Conservation (phyloP, 768 basidiomycete species). For the Mycena maculata region DNA sequence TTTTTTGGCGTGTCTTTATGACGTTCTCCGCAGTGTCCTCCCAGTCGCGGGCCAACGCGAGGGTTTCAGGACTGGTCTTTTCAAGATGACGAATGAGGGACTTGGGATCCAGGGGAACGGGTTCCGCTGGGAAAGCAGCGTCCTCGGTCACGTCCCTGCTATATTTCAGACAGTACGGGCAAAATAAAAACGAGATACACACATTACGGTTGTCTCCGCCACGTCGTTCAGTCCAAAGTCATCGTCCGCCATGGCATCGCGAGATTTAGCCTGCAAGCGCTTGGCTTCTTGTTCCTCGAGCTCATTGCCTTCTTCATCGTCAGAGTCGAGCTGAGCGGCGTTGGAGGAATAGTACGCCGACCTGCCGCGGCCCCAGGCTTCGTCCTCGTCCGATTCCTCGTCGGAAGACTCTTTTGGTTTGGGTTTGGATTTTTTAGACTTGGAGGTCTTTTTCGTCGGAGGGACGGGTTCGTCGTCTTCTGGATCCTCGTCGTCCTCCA, state of each 20-base stretch:
- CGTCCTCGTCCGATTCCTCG: constrained; percentile 59
- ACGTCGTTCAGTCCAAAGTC: constrained; percentile 87
- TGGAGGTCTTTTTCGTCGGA: constrained; percentile 31
- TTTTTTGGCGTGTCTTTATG: constrained; percentile 61
- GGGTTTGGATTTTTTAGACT: constrained; percentile 39
- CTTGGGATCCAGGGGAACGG: constrained; percentile 67
- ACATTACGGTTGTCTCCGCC: constrained; percentile 46
- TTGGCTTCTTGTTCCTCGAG: constrained; percentile 90
- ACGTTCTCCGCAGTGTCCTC: constrained; percentile 72
- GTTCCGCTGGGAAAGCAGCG: constrained; percentile 46
- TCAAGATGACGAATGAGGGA: constrained; percentile 74
- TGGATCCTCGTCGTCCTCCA: constrained; percentile 42
- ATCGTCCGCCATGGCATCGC: constrained; percentile 76
- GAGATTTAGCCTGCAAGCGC: constrained; percentile 79
- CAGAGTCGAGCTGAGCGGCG: constrained; percentile 81
- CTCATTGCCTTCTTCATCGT: constrained; percentile 90
- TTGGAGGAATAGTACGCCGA: constrained; percentile 90
- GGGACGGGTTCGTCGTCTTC: constrained; percentile 36
- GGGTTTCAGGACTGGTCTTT: constrained; percentile 79
- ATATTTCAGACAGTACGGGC: background rate
- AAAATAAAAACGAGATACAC: background rate
- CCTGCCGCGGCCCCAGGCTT: constrained; percentile 86
- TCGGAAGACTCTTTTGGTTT: constrained; percentile 37
- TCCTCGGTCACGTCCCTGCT: constrained; percentile 54
- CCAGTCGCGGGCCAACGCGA: constrained; percentile 89